phyloP scores from a whole-genome alignment of 2,329 filamentous ascomycete genomes.

The Capronia americana region DNA sequence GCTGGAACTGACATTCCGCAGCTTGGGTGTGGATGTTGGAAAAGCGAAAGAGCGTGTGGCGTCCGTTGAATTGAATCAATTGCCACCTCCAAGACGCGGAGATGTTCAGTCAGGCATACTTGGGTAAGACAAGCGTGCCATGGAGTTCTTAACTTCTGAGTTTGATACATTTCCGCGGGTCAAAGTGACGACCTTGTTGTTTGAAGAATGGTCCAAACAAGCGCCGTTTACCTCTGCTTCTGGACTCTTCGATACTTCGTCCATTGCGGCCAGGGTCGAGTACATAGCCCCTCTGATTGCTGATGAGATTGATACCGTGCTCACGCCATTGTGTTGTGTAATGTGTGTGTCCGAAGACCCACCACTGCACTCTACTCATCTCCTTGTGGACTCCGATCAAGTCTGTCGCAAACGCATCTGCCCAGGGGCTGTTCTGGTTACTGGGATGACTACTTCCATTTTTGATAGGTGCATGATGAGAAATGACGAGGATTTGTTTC shows the following conservation, averaged over 20 bases:
- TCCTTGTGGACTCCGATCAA: slow-evolving; percentile 43
- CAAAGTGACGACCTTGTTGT: background rate
- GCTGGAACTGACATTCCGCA: no score
- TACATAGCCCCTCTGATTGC: slow-evolving; percentile 55
- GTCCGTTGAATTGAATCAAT: no score
- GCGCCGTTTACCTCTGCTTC: background rate
- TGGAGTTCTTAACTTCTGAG: no score
- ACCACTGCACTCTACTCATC: slow-evolving; percentile 45
- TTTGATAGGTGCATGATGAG: slow-evolving; percentile 63
- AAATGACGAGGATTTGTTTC: slow-evolving; percentile 62
- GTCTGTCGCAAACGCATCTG: slow-evolving; percentile 62
- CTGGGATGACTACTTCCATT: slow-evolving; percentile 57
- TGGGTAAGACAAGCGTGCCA: background rate
- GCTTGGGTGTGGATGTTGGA: no score
- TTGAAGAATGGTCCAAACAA: background rate
- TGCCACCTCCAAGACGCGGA: no score
- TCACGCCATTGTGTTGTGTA: slow-evolving; percentile 51
- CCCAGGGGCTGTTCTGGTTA: slow-evolving; percentile 56
- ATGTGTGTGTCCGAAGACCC: slow-evolving; percentile 58
- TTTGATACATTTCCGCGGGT: background rate
- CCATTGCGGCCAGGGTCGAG: slow-evolving; percentile 21
- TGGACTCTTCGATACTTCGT: background rate
- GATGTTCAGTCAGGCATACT: no score
- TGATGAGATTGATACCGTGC: slow-evolving; percentile 46
- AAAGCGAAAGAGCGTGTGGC: no score